Conservation (phyloP, 768 basidiomycete genomes). For the Amanita fuliginea region DNA sequence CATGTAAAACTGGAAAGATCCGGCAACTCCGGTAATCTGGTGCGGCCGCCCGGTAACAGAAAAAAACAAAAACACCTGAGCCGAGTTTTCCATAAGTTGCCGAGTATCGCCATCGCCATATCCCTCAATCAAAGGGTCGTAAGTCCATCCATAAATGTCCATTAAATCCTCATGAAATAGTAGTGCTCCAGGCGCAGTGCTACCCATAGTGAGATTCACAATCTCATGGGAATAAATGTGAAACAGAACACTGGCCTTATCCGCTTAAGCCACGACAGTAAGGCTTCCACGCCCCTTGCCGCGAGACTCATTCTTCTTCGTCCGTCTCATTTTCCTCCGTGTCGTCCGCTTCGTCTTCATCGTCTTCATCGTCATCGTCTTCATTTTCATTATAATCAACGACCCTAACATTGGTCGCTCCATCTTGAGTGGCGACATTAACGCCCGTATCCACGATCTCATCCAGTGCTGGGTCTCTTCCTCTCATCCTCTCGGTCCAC, state of each 20-base stretch:
- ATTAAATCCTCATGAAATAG: not conserved
- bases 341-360: constrained; percentile 16
- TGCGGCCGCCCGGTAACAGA: not conserved
- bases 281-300: not conserved
- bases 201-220: not conserved
- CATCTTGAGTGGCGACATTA: constrained; percentile 10
- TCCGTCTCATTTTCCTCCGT: constrained; percentile 11
- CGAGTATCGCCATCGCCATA: not conserved
- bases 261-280: not conserved
- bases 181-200: not conserved
- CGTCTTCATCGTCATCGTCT: constrained; percentile 12
- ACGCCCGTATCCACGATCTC: constrained; percentile 25
- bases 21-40: not conserved
- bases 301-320: constrained; percentile 4
- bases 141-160: not conserved
- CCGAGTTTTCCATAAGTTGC: not conserved
- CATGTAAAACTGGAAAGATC: not conserved
- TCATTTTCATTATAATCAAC: constrained; percentile 12
- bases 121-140: not conserved
- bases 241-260: not conserved
- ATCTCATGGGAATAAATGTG: not conserved
- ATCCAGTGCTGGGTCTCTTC: constrained; percentile 25
- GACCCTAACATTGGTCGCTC: constrained; percentile 12
- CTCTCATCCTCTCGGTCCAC: constrained; percentile 22
- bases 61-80: not conserved